Evolutionary conservation across 805 yeast species (phyloP), one percentile per base, ranked within the genome.

Genomic region (Pichia phayaonensis): DNA sequence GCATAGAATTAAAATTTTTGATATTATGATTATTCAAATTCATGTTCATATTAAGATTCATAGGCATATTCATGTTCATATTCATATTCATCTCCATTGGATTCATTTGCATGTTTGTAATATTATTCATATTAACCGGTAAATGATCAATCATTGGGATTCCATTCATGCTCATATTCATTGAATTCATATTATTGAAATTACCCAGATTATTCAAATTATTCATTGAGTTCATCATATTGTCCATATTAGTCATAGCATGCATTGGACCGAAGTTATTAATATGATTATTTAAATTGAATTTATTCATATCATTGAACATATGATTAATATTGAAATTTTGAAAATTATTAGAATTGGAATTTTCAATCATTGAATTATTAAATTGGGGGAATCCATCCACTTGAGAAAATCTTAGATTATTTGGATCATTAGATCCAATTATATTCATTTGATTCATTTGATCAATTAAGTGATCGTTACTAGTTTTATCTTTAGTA

Each of bases 71-170:
- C 50, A 50, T 46, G 40, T 41, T 41, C 31, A 47, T 31, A 23
- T 47, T 42, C 23, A 47, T 36, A 46, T 26, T 40, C 29, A 20
- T 11, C 11, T 36, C 26, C 38, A 40, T 38, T 16, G 31, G 12
- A 16, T 49, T 44, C 44, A 40, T 45, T 23, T 48, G 34, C 45
- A 50, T 40, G 18, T 47, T 46, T 26, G 22, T 43, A 31, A 42
- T 52, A 21, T 48, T 44, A 18, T 44, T 46, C 22, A 48, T 40
- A 23, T 40, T 24, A 4, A 26, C 18, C n/a, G 18, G 38, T 34
- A n/a, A 12, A 18, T 40, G 22, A 46, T 46, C 23, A 40, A 40
- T 41, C 45, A 48, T 48, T 16, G 15, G 4, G 7, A 39, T 26
- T 6, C 13, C 13, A 27, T 45, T 26, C 43, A 48, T 18, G 29